Percentiles rank a stretch among this genome's conserved stretches.
phyloP scores from a whole-genome alignment of 169 alveolate species.

The Cryptosporidium parvum region DNA sequence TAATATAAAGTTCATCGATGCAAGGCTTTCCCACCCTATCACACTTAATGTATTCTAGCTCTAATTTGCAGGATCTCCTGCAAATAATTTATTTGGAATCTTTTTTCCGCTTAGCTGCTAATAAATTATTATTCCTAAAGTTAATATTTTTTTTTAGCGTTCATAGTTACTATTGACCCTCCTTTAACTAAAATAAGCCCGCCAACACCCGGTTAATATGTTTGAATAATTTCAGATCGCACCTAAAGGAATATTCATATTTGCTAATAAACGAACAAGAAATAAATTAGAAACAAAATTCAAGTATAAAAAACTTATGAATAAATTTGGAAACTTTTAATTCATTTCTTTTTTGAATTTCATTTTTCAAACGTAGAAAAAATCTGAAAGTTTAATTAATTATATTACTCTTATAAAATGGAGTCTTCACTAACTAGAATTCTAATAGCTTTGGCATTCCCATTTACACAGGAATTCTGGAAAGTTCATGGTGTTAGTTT shows the following conservation, averaged over 20 bases:
- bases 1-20: constrained; percentile 21
- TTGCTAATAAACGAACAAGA: too few relatives aligned
- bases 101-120: neutral
- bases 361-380: neutral
- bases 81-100: neutral
- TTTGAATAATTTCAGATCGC: constrained; percentile 24
- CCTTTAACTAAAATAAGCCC: neutral
- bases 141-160: neutral
- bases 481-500: neutral
- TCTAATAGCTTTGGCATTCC: constrained; percentile 20
- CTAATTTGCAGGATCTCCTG: constrained; percentile 10
- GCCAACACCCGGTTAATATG: neutral
- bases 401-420: neutral
- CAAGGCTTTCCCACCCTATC: neutral
- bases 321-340: neutral
- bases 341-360: too few relatives aligned
- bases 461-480: constrained; percentile 57
- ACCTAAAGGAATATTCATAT: neutral
- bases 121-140: neutral
- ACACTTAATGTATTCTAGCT: neutral
- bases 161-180: constrained; percentile 27
- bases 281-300: neutral
- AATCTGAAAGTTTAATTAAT: neutral
- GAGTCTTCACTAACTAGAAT: constrained; percentile 16
- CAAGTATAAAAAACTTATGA: neutral